A percentile compares a stretch with the other conserved stretches of the same genome.
These are phyloP conservation scores for Cyclotella choctawhatcheeana DNA, from an alignment of 108 stramenopile genomes.

Conservation along the genomic window DNA sequence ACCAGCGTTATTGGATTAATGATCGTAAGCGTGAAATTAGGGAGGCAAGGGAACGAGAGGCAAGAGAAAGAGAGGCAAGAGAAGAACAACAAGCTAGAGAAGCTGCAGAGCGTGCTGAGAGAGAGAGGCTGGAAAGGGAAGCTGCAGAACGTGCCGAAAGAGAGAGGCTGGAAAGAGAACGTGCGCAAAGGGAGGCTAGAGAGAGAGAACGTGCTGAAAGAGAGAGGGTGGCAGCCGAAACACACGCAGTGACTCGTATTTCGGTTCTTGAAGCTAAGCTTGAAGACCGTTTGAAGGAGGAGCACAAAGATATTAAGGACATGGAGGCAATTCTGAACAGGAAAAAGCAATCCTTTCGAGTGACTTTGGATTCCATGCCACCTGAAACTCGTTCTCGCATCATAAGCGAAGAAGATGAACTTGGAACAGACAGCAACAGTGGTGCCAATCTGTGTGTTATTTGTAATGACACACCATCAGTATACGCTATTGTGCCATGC, in stretches of 20 bases:
- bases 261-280: conserved; percentile 9
- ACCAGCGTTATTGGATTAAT: conserved; percentile 3
- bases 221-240: neutral
- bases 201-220: neutral
- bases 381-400: neutral
- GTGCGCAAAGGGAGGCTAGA: neutral
- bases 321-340: neutral
- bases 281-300: conserved; percentile 9
- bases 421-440: neutral
- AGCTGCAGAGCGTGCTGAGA: conserved; percentile 10
- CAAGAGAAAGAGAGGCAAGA: neutral
- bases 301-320: conserved; percentile 13
- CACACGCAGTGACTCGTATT: neutral
- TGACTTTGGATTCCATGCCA: neutral
- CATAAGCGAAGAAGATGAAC: neutral
- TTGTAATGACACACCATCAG: conserved; percentile 4
- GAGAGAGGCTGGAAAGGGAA: conserved; percentile 8
- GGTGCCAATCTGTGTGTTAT: neutral
- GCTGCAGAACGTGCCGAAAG: neutral
- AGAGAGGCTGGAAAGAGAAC: neutral
- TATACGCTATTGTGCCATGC: conserved; percentile 23
- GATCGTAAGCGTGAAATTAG: neutral
- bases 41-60: conserved; percentile 9
- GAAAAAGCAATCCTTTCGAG: neutral
- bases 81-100: conserved; percentile 21